A percentile compares a stretch with the other conserved stretches of the same genome.
Conservation (phyloP, 495 filamentous ascomycete genomes). For the Peziza echinospora region DNA sequence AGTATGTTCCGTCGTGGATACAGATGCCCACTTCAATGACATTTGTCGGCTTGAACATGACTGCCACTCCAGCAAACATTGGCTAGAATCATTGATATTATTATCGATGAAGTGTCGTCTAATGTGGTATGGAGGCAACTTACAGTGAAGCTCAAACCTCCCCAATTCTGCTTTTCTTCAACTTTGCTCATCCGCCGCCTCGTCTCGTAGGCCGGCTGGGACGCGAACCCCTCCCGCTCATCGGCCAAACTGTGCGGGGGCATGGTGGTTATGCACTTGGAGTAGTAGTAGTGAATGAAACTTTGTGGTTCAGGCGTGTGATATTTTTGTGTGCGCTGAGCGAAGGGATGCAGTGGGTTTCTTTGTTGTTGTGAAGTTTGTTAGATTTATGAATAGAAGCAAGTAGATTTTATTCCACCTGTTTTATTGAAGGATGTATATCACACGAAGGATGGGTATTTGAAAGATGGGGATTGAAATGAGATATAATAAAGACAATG, state of each 20-base stretch:
- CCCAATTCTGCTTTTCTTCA: constrained; percentile 7
- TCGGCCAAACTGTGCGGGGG: not conserved
- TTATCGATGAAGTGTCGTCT: not conserved
- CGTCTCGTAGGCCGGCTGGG: constrained; percentile 4
- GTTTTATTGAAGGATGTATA: no score
- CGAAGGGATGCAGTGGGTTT: no score
- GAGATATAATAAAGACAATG: no score
- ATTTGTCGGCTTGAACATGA: constrained; percentile 27
- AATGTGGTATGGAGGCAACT: not conserved
- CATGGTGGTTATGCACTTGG: not conserved
- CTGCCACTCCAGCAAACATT: constrained; percentile 42
- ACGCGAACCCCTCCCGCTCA: not conserved
- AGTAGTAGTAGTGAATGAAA: not conserved
- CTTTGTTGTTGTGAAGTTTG: no score
- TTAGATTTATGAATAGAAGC: no score
- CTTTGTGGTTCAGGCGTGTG: no score
- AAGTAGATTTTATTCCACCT: no score
- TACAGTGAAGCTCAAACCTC: constrained; percentile 13
- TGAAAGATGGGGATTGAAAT: no score
- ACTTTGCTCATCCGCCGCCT: constrained; percentile 8
- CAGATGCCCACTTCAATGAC: constrained; percentile 40
- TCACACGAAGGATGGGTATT: no score
- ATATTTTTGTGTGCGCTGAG: no score
- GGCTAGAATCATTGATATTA: no score
- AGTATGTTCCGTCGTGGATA: constrained; percentile 57